Evolutionary conservation across 2,329 filamentous ascomycete genomes (phyloP).

Genomic region (Penicillium sp.): DNA sequence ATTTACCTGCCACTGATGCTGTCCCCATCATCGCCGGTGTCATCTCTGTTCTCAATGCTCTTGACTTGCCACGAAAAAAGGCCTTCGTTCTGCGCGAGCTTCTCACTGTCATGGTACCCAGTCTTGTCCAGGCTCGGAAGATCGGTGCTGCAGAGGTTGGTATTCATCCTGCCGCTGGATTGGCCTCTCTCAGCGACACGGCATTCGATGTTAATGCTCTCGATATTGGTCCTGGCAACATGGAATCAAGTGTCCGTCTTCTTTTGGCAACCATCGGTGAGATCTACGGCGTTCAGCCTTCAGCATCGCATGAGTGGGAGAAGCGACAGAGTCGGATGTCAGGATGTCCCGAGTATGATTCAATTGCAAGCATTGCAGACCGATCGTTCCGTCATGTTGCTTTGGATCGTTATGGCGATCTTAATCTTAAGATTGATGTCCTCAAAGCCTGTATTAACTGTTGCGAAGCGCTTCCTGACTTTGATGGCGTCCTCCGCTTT

Average conservation of each 20-base stretch:
- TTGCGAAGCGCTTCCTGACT: constrained; percentile 90
- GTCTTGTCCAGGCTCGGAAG: constrained; percentile 86
- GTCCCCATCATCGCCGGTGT: constrained; percentile 83
- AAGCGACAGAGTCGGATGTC: constrained; percentile 32
- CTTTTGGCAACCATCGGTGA: constrained; percentile 45
- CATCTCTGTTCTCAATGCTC: constrained; percentile 75
- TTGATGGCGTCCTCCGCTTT: constrained; percentile 83
- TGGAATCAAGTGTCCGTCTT: constrained; percentile 46
- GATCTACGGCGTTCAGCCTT: constrained; percentile 47
- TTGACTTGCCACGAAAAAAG: constrained; percentile 86
- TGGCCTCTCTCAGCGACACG: constrained; percentile 69
- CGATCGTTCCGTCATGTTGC: constrained; percentile 51
- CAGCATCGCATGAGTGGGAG: constrained; percentile 40
- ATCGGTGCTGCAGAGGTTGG: constrained; percentile 94
- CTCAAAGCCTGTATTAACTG: constrained; percentile 89
- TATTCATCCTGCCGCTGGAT: constrained; percentile 87
- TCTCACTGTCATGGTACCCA: constrained; percentile 78
- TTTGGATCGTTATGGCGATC: constrained; percentile 69
- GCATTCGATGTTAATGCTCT: constrained; percentile 50
- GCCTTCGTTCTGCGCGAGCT: constrained; percentile 87
- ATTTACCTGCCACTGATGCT: constrained; percentile 73
- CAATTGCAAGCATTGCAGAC: constrained; percentile 45
- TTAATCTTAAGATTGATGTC: constrained; percentile 80
- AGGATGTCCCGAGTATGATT: constrained; percentile 37
- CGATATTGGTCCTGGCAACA: constrained; percentile 46